phyloP scores from a whole-genome alignment of 2,329 filamentous ascomycete genomes.

The Aspergillus luchuensis region DNA sequence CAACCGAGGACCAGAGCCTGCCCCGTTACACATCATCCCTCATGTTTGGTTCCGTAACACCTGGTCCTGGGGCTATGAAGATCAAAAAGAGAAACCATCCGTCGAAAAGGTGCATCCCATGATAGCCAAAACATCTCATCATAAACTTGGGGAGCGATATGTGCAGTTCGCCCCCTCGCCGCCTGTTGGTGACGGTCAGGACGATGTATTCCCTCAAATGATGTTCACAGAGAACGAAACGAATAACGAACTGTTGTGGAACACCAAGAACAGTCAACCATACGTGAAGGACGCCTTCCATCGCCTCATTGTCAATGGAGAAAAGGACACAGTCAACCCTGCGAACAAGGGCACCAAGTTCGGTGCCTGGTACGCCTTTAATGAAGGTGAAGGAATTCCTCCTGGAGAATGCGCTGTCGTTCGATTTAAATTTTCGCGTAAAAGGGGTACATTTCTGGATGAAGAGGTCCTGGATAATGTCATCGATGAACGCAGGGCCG shows the following conservation, averaged over 20 bases:
- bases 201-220: slow-evolving; percentile 81
- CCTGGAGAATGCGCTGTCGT: slow-evolving; percentile 95
- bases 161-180: slow-evolving; percentile 87
- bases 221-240: slow-evolving; percentile 97
- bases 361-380: slow-evolving; percentile 89
- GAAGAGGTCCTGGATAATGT: slow-evolving; percentile 91
- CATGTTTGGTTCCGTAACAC: slow-evolving; percentile 98
- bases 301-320: slow-evolving; percentile 76
- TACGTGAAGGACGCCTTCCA: slow-evolving; percentile 98
- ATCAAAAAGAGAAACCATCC: slow-evolving; percentile 74
- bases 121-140: slow-evolving; percentile 74
- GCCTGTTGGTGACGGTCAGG: slow-evolving; percentile 72
- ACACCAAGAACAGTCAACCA: slow-evolving; percentile 72
- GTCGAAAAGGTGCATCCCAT: slow-evolving; percentile 68
- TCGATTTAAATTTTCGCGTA: slow-evolving; percentile 81
- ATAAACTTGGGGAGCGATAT: slow-evolving; percentile 78
- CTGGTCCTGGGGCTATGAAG: slow-evolving; percentile 89
- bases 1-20: slow-evolving; percentile 88
- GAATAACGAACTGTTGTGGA: slow-evolving; percentile 77
- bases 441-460: slow-evolving; percentile 76
- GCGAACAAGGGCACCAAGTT: slow-evolving; percentile 79
- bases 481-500: slow-evolving; percentile 80
- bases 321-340: slow-evolving; percentile 82
- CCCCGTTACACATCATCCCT: slow-evolving; percentile 88
- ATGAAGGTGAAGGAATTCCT: slow-evolving; percentile 81